Conservation (phyloP, 1,284 basidiomycete genomes). For the Ceratobasidium sp. region DNA sequence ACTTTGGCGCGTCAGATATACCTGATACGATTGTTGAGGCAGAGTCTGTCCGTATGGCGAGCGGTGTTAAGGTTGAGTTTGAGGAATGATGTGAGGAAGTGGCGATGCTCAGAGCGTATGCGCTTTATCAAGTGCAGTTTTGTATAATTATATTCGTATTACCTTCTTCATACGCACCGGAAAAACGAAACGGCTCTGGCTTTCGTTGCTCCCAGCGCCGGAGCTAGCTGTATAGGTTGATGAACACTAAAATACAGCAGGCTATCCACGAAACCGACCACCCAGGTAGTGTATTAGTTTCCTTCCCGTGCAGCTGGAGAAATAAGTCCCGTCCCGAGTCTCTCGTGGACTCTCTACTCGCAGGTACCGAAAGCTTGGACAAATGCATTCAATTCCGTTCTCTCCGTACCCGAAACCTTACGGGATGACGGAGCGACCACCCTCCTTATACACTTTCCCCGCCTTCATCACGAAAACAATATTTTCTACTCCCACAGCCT, state of each 20-base stretch:
- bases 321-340: too few relatives aligned
- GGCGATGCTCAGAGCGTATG: neutral
- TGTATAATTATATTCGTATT: too few relatives aligned
- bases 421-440: conserved; percentile 52
- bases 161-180: too few relatives aligned
- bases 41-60: conserved; percentile 59
- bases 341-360: too few relatives aligned
- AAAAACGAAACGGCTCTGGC: too few relatives aligned
- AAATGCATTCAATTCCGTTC: neutral
- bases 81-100: neutral
- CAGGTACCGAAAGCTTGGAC: neutral
- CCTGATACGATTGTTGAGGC: conserved; percentile 69
- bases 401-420: neutral
- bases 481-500: conserved; percentile 59
- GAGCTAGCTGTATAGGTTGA: too few relatives aligned
- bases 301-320: too few relatives aligned
- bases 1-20: conserved; percentile 52
- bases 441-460: conserved; percentile 63
- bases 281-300: too few relatives aligned
- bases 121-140: too few relatives aligned
- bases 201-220: too few relatives aligned
- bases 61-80: conserved; percentile 65
- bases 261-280: too few relatives aligned
- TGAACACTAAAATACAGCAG: too few relatives aligned
- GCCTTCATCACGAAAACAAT: conserved; percentile 70